Percentiles rank a stretch among this genome's conserved stretches.
phyloP scores from a whole-genome alignment of 1,139 yeast species.

The Pichia sp. region DNA sequence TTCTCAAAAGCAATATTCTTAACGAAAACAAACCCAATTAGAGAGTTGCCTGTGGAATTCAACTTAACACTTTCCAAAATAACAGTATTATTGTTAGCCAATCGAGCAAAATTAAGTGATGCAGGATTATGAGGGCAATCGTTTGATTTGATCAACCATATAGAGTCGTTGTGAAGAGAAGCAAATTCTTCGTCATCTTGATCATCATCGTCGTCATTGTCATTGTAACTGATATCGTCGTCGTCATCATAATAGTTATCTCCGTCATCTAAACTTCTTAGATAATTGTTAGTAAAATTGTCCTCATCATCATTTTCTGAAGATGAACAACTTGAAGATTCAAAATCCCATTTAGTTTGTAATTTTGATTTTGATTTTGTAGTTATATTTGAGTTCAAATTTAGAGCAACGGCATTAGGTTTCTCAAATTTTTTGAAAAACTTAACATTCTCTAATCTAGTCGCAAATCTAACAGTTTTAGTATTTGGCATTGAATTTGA shows the following conservation, averaged over 20 bases:
- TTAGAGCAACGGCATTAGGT: constrained; percentile 67
- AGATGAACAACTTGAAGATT: constrained; percentile 15
- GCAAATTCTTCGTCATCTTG: constrained; percentile 22
- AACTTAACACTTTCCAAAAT: constrained; percentile 61
- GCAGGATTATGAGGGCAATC: constrained; percentile 25
- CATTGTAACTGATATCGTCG: constrained; percentile 5
- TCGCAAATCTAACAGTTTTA: constrained; percentile 76
- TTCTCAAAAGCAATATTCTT: constrained; percentile 62
- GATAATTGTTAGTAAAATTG: constrained; percentile 16
- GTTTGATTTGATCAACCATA: constrained; percentile 38
- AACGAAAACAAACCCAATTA: constrained; percentile 72
- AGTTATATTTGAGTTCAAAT: neutral
- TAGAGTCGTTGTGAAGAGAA: constrained; percentile 16
- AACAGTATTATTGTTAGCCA: constrained; percentile 38
- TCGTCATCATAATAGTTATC: constrained; percentile 9
- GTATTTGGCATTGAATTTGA: constrained; percentile 62
- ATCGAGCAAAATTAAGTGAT: constrained; percentile 32
- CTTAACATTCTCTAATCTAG: constrained; percentile 55
- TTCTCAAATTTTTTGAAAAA: constrained; percentile 65
- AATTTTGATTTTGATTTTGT: constrained; percentile 27
- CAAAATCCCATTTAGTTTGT: constrained; percentile 25
- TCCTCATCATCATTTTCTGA: constrained; percentile 27
- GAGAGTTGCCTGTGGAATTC: constrained; percentile 45
- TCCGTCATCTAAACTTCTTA: too few relatives aligned
- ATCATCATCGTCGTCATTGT: constrained; percentile 20